Evolutionary conservation across 2,329 filamentous ascomycete species (phyloP).

Genomic region (Colletotrichum tropicale): DNA sequence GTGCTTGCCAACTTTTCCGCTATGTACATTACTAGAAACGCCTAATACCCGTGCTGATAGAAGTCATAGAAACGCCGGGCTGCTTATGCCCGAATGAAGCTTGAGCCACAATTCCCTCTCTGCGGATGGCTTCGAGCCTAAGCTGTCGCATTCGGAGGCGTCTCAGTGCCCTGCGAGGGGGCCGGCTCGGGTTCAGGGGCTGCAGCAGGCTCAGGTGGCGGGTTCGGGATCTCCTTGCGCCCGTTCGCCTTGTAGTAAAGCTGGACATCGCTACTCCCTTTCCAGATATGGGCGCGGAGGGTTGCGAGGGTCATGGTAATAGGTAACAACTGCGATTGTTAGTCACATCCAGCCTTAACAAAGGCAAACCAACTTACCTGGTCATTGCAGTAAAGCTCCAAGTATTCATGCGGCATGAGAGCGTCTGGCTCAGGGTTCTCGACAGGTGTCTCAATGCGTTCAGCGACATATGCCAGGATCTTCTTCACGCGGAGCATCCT

Average conservation of each 20-base stretch:
- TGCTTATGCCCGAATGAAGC: neutral
- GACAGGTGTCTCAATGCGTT: conserved; percentile 80
- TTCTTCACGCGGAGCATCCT: conserved; percentile 96
- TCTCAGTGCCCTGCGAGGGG: conserved; percentile 9
- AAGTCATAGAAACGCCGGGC: neutral
- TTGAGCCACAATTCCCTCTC: neutral
- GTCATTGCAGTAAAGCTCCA: conserved; percentile 94
- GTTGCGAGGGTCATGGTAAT: conserved; percentile 93
- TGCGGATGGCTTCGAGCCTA: neutral
- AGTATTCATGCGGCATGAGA: conserved; percentile 85
- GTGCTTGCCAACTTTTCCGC: conserved; percentile 15
- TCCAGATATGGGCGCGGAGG: conserved; percentile 90
- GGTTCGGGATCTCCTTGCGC: conserved; percentile 64
- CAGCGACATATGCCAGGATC: conserved; percentile 89
- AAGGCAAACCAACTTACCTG: conserved; percentile 64
- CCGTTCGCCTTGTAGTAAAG: conserved; percentile 92
- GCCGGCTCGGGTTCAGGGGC: conserved; percentile 4
- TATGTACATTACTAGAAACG: conserved; percentile 20
- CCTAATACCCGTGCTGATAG: conserved; percentile 15
- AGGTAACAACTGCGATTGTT: conserved; percentile 61
- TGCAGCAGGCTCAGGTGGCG: conserved; percentile 21
- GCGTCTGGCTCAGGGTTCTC: conserved; percentile 62
- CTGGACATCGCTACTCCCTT: conserved; percentile 90
- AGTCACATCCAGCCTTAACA: neutral
- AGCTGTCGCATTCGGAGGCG: neutral